A percentile compares a stretch with the other conserved stretches of the same genome.
Evolutionary conservation across 306 rosid species (phyloP).

Genomic region (Neltuma alba): DNA sequence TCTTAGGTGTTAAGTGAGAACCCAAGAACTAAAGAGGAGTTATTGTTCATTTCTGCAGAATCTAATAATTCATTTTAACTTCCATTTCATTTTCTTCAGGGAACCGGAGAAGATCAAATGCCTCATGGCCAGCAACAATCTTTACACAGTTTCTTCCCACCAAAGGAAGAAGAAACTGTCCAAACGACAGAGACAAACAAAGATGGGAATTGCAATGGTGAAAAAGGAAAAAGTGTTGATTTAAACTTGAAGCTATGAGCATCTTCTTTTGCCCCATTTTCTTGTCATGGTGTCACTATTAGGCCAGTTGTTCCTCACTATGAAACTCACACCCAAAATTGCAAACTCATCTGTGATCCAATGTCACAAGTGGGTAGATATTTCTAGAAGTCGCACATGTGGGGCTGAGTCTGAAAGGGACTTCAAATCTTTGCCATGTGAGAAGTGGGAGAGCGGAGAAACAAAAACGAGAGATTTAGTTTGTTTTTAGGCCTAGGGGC

Average conservation of each 20-base stretch:
- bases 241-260: conserved; percentile 73
- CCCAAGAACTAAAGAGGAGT: background rate
- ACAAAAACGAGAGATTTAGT: conserved; percentile 27
- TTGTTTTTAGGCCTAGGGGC: no score
- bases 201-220: conserved; percentile 39
- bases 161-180: conserved; percentile 40
- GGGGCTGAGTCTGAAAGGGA: conserved; percentile 42
- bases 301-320: conserved; percentile 40
- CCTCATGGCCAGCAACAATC: conserved; percentile 31
- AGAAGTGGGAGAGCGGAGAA: conserved; percentile 34
- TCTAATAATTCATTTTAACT: conserved; percentile 26
- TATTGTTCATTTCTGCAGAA: background rate
- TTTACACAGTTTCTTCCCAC: conserved; percentile 59
- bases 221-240: conserved; percentile 57
- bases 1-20: no score
- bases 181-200: conserved; percentile 33
- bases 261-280: conserved; percentile 3
- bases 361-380: conserved; percentile 35
- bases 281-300: conserved; percentile 6
- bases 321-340: conserved; percentile 30
- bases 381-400: conserved; percentile 47
- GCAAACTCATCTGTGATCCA: conserved; percentile 15
- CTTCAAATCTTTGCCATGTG: conserved; percentile 50
- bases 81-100: conserved; percentile 42
- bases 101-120: conserved; percentile 40